phyloP scores from a whole-genome alignment of 441 rosid species.

The Gossypium schwendimanii region DNA sequence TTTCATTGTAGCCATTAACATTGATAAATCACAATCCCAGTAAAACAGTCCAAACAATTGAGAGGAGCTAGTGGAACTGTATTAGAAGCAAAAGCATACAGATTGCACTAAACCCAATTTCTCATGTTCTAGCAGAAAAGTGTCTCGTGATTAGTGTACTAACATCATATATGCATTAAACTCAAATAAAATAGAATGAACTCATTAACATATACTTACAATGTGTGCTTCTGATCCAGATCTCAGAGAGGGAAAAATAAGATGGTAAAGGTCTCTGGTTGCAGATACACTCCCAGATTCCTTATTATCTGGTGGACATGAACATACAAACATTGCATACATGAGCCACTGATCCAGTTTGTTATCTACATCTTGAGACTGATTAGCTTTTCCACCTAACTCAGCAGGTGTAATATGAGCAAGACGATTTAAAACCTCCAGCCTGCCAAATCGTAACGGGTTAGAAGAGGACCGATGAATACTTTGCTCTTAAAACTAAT shows the following conservation, averaged over 20 bases:
- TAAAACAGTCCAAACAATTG: not conserved
- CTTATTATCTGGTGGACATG: constrained; percentile 87
- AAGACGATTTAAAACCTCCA: constrained; percentile 77
- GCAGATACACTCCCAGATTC: constrained; percentile 78
- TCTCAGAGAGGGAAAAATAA: constrained; percentile 78
- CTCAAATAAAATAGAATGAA: not conserved
- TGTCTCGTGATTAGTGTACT: not conserved
- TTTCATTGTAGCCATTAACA: not conserved
- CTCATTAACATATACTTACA: constrained; percentile 43
- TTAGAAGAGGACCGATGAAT: constrained; percentile 5
- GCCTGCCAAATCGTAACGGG: constrained; percentile 42
- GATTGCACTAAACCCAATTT: not conserved
- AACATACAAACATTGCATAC: constrained; percentile 95
- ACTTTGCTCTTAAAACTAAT: not conserved
- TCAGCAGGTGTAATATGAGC: constrained; percentile 88
- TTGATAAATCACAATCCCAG: not conserved
- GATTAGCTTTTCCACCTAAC: constrained; percentile 90
- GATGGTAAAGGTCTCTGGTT: constrained; percentile 87
- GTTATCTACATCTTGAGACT: constrained; percentile 83
- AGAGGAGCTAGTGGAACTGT: not conserved
- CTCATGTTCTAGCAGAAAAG: not conserved
- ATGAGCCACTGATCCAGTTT: constrained; percentile 98
- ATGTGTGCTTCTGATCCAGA: constrained; percentile 87
- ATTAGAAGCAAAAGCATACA: not conserved
- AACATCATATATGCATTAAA: not conserved